A percentile compares a stretch with the other conserved stretches of the same genome.
Evolutionary conservation across 179 eudicot genomes (phyloP).

Genomic region (Camellia oleifera): DNA sequence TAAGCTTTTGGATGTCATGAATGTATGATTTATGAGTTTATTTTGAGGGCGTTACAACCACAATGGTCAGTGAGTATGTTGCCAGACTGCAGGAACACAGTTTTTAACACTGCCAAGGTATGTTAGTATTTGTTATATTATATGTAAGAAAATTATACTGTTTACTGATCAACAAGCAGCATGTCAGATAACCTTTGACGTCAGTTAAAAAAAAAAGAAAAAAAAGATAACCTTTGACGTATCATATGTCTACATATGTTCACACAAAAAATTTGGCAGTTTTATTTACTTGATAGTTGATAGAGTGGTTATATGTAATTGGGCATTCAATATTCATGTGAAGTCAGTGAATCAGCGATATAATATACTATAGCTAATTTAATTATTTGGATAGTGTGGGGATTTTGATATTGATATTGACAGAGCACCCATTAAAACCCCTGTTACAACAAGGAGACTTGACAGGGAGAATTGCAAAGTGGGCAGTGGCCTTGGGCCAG

Average conservation of each 20-base stretch:
- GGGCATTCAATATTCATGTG: background rate
- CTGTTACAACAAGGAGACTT: too few relatives aligned
- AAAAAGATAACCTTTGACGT: background rate
- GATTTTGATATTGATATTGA: too few relatives aligned
- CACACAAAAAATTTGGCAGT: background rate
- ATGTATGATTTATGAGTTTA: too few relatives aligned
- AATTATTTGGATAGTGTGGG: background rate
- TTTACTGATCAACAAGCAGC: conserved; percentile 4
- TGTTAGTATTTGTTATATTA: conserved; percentile 7
- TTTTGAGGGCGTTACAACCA: too few relatives aligned
- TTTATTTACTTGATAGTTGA: background rate
- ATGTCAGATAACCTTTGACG: too few relatives aligned
- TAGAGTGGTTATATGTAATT: background rate
- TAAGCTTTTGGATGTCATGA: too few relatives aligned
- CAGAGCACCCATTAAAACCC: too few relatives aligned
- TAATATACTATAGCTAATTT: background rate
- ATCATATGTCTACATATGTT: background rate
- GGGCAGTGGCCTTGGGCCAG: too few relatives aligned
- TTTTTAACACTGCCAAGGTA: conserved; percentile 91
- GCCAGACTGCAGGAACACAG: conserved; percentile 46
- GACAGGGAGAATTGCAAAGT: too few relatives aligned
- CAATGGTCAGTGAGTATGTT: conserved; percentile 89
- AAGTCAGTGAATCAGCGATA: background rate
- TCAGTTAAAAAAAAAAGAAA: too few relatives aligned
- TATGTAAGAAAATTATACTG: background rate